These are phyloP conservation scores for Zygnema circumcarinatum DNA, from an alignment of 139 green algal species.

Conservation along the genomic window DNA sequence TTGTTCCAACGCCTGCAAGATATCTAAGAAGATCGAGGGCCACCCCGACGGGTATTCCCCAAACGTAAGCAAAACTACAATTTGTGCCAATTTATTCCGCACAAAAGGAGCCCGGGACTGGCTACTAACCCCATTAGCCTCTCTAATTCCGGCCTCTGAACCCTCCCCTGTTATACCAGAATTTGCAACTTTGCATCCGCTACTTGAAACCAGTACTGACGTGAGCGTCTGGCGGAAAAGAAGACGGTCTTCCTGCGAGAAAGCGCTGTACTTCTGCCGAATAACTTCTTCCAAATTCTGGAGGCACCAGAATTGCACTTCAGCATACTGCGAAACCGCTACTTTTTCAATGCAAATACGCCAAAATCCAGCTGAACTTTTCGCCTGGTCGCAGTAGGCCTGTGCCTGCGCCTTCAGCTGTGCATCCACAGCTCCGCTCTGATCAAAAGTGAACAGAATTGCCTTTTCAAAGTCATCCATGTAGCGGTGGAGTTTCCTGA, in stretches of 20 bases:
- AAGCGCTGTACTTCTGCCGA: neutral
- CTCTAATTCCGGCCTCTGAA: neutral
- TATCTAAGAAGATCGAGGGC: constrained; percentile 87
- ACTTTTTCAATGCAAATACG: constrained; percentile 81
- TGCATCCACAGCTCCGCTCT: constrained; percentile 69
- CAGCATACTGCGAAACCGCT: constrained; percentile 69
- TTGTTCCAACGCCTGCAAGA: constrained; percentile 69
- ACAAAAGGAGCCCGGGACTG: constrained; percentile 76
- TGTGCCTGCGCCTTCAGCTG: constrained; percentile 72
- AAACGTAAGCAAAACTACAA: constrained; percentile 74
- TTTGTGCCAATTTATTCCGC: constrained; percentile 93
- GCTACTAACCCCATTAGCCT: neutral
- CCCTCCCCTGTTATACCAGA: neutral
- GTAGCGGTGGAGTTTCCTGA: no score
- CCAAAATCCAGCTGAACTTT: constrained; percentile 72
- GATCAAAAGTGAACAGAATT: constrained; percentile 87
- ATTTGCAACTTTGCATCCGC: neutral
- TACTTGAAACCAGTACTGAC: neutral
- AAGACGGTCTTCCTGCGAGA: constrained; percentile 18
- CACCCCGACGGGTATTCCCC: constrained; percentile 83
- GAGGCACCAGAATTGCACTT: constrained; percentile 97
- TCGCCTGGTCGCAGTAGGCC: constrained; percentile 72
- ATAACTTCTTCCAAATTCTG: constrained; percentile 86
- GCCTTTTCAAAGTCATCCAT: constrained; percentile 92
- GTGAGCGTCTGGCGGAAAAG: constrained; percentile 30